Evolutionary conservation across 257 asterid species (phyloP).

Genomic region (Galeopsis tetrahit): DNA sequence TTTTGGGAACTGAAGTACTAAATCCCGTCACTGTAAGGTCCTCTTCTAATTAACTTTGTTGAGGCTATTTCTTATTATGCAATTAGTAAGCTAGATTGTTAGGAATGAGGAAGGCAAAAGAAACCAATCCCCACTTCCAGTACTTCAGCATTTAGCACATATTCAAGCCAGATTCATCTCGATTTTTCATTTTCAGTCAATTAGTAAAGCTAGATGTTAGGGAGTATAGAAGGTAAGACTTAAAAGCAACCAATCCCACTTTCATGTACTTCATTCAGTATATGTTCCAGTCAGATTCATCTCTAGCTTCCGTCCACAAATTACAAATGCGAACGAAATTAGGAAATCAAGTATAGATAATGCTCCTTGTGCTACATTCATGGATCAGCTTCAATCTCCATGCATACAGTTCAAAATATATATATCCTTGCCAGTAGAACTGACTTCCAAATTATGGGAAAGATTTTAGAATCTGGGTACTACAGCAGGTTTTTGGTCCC

Average conservation of each 20-base stretch:
- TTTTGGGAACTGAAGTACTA: slow-evolving; percentile 8
- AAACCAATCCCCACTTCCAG: neutral
- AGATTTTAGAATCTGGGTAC: neutral
- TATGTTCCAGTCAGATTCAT: slow-evolving; percentile 3
- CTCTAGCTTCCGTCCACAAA: neutral
- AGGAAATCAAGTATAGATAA: neutral
- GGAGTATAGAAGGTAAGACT: neutral
- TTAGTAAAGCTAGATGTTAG: slow-evolving; percentile 3
- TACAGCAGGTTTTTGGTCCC: slow-evolving; percentile 22
- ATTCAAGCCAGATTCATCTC: slow-evolving; percentile 1
- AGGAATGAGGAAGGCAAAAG: neutral
- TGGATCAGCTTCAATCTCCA: slow-evolving; percentile 13
- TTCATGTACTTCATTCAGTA: neutral
- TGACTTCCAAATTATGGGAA: neutral
- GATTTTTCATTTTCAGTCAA: neutral
- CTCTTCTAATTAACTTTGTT: neutral
- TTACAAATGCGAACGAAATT: neutral
- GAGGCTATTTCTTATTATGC: slow-evolving; percentile 4
- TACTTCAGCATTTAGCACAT: neutral
- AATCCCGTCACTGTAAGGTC: neutral
- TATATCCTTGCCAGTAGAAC: neutral
- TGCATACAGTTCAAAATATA: neutral
- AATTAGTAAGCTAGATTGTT: neutral
- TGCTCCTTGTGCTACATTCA: slow-evolving; percentile 8
- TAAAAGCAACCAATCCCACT: neutral